Conservation (phyloP, 2,329 filamentous ascomycete species). For the Macrophomina phaseolina region DNA sequence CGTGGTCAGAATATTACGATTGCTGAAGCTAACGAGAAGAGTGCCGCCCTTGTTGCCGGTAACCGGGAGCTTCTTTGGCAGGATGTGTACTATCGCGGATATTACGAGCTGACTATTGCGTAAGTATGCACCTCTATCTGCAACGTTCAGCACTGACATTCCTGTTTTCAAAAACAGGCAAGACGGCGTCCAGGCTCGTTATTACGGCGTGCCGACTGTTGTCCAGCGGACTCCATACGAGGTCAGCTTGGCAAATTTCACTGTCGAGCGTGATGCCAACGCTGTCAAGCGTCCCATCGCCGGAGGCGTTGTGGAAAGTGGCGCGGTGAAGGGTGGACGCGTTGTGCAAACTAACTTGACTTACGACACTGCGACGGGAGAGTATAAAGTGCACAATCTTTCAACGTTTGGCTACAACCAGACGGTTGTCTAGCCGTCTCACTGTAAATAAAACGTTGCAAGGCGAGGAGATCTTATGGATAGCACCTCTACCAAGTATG, state of each 20-base stretch:
- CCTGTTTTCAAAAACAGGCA: neutral
- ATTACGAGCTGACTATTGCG: slow-evolving; percentile 64
- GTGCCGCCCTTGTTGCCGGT: slow-evolving; percentile 41
- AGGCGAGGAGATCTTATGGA: neutral
- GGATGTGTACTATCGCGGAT: slow-evolving; percentile 75
- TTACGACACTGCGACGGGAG: slow-evolving; percentile 41
- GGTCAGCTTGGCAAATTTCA: slow-evolving; percentile 72
- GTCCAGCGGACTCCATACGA: slow-evolving; percentile 66
- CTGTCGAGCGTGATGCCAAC: slow-evolving; percentile 67
- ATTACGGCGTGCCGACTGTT: slow-evolving; percentile 68
- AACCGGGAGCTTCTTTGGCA: slow-evolving; percentile 75
- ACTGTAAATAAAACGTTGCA: neutral
- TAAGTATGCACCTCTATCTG: neutral
- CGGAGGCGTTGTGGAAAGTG: slow-evolving; percentile 60
- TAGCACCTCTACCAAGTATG: neutral
- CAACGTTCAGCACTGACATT: slow-evolving; percentile 34
- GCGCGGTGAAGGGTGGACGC: slow-evolving; percentile 59
- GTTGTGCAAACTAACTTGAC: slow-evolving; percentile 42
- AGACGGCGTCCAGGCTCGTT: slow-evolving; percentile 65
- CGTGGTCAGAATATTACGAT: slow-evolving; percentile 66
- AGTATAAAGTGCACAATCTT: slow-evolving; percentile 31
- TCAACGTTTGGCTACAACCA: slow-evolving; percentile 25
- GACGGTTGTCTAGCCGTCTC: neutral
- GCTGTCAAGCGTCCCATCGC: slow-evolving; percentile 58
- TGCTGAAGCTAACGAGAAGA: slow-evolving; percentile 54